Base-by-base conservation (phyloP, 768 basidiomycete genomes). In the Lactarius evosmus region DNA sequence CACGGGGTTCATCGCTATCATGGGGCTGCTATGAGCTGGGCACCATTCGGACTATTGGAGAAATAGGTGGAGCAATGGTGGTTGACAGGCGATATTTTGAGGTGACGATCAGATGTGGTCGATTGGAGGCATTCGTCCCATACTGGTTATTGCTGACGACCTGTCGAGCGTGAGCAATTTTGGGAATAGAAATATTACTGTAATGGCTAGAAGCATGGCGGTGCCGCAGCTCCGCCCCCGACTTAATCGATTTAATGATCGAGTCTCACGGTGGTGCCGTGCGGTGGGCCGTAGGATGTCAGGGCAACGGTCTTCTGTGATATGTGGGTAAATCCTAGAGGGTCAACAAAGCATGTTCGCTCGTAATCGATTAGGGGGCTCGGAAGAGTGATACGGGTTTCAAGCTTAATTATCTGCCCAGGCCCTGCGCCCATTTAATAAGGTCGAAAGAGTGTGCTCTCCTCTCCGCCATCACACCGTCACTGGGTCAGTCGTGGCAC, bases 51-150 rank as follows among this genome's bases (percentile, higher is more conserved):
- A 50, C 51, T 36, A 44, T 53, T 63, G 50, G 51, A 32, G 25
- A 44, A 27, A 44, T 27, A 17, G 30, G 53, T 36, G 58, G 46
- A 30, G 57, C 50, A 32, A 36, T 29, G 36, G 58, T 33, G 33
- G 52, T 64, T 55, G 44, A 34, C 58, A 60, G 63, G 63, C 44
- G 16, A 29, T 55, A 53, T 38, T 32, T 38, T 19, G 44, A 12
- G 4, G n/a, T n/a, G n/a, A 41, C 19, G 12, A 34, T 34, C 54
- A 44, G 72, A 75, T 76, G 62, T 60, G 75, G 32, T 17, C 40
- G 27, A 11, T 22, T 36, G 49, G 5, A 40, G 40, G 25, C 27
- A 40, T 51, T 52, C 30, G 49, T 52, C 22, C n/a, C 36, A 49
- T 25, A 2, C 44, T 29, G 34, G 7, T 8, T 30, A 29, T 60